Base-by-base conservation (phyloP, 106 monocot genomes). In the Acorus gramineus region DNA sequence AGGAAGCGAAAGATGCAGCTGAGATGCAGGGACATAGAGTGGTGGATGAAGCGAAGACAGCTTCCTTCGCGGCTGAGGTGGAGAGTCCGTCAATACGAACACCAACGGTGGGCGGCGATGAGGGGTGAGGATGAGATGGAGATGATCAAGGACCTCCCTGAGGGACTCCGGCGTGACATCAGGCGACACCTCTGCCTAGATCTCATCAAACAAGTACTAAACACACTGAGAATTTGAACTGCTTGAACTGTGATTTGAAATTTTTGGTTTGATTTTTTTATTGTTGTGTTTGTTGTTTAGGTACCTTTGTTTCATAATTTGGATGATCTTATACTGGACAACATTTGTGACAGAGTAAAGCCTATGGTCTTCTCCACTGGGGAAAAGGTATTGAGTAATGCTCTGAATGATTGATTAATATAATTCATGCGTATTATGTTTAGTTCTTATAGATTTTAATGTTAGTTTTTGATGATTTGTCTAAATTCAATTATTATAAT, bases 21-120 rank as follows among this genome's bases (percentile, higher is more conserved):
- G 46, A 49, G 93, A 12, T 90, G 74, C 62, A 80, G 93, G 49
- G 89, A 94, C 75, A 77, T 94, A 86, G 93, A 94, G 62, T 94
- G 93, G 93, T 94, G 93, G 93, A 94, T 94, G 93, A 84, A 75
- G 63, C 64, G 93, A 68, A 81, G 93, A 50, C 93, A 94, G 44
- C 70, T 94, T 44, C 83, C 84, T 0, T 86, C 86, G 3, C 81
- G 84, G 44, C 71, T 94, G 44, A 76, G 84, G 66, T 79, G 86
- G 44, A 71, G 93, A 64, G 93, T 94, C n/a, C 85, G 89, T 2
- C 78, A 80, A 46, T 89, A 79, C 14, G 93, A 94, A 66, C 61
- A 77, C 8, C 84, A 82, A 59, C 71, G 79, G 66, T 94, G 93
- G 93, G 78, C 77, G 5, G 70, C 89, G 28, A 84, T 79, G 66